Conservation (phyloP, 73 alveolate species). For the Paramecium octaurelia region DNA sequence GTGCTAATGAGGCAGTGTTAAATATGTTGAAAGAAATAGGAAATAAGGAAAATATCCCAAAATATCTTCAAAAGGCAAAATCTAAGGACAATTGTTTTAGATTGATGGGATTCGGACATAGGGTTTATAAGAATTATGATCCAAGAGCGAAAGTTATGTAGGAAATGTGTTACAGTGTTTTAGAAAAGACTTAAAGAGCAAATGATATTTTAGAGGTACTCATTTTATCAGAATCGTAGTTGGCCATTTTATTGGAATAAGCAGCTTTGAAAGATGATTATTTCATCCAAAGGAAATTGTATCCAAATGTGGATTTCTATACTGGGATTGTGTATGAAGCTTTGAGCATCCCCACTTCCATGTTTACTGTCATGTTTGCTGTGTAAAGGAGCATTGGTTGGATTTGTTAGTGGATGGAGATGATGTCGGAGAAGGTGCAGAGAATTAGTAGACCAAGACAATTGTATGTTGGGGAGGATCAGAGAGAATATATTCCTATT, state of each 20-base stretch:
- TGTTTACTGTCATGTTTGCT: slow-evolving; percentile 96
- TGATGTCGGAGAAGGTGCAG: slow-evolving; percentile 77
- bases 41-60: slow-evolving; percentile 64
- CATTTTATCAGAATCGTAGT: neutral
- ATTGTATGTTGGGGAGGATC: slow-evolving; percentile 66
- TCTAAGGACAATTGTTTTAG: slow-evolving; percentile 77
- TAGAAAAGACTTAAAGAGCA: slow-evolving; percentile 48
- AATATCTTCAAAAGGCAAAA: slow-evolving; percentile 76
- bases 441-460: slow-evolving; percentile 87
- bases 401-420: slow-evolving; percentile 94
- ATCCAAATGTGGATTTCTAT: slow-evolving; percentile 96
- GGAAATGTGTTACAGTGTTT: slow-evolving; percentile 58
- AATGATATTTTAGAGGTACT: slow-evolving; percentile 50
- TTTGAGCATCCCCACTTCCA: slow-evolving; percentile 85
- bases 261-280: slow-evolving; percentile 87
- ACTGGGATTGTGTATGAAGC: slow-evolving; percentile 93
- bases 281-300: slow-evolving; percentile 83
- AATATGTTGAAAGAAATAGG: slow-evolving; percentile 83
- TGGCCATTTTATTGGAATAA: slow-evolving; percentile 78
- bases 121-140: slow-evolving; percentile 87
- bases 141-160: slow-evolving; percentile 64
- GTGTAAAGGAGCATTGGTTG: slow-evolving; percentile 91
- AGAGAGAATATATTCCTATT: slow-evolving; percentile 61
- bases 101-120: slow-evolving; percentile 98
- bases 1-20: slow-evolving; percentile 94